Base-by-base conservation (phyloP, 148 eudicot species). In the Silene latifolia region DNA sequence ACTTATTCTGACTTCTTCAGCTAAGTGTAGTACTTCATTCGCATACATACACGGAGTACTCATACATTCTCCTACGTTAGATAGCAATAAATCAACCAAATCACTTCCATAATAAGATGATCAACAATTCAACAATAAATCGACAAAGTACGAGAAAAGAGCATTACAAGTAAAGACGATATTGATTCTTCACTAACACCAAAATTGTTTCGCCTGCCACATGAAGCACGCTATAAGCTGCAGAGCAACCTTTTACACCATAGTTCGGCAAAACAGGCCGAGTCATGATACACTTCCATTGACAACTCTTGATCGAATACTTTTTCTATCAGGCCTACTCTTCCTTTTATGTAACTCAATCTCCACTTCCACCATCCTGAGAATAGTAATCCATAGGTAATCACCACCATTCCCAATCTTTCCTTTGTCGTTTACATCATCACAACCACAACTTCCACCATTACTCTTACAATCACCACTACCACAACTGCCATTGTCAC, bases 321-420 rank as follows among this genome's bases (percentile, higher is more conserved):
- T 84, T 76, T 80, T 86, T 63, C 88, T 74, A 18, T 27, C 14
- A 42, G 85, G 86, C 29, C 90, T 92, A 76, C 67, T 63, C 35
- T 75, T 80, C 78, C 91, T 83, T 89, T 94, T 39, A 82, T 72
- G 80, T 94, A 92, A 81, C 85, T 80, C 42, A 97, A 90, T 77
- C 90, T 94, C 97, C 97, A 94, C 35, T 86, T 91, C 97, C 98
- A 25, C 98, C 98, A 85, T 93, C 97, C 78, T 88, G 98, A 32
- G 97, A 90, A 82, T 93, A 93, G 73, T 93, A 93, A 67, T 93
- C 98, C 98, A 93, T 93, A 4, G 98, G 82, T 93, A 93, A 79
- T 89, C 95, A 27, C 76, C 83, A 69, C 57, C 84, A 62, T 42
- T 71, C 25, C 70, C 88, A 62, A 48, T 76, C 53, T 48, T 72